Percentiles rank a stretch among this genome's conserved stretches.
These are phyloP conservation scores for Sclerotinia subarctica DNA, from an alignment of 2,329 filamentous ascomycete genomes.

Conservation along the genomic window DNA sequence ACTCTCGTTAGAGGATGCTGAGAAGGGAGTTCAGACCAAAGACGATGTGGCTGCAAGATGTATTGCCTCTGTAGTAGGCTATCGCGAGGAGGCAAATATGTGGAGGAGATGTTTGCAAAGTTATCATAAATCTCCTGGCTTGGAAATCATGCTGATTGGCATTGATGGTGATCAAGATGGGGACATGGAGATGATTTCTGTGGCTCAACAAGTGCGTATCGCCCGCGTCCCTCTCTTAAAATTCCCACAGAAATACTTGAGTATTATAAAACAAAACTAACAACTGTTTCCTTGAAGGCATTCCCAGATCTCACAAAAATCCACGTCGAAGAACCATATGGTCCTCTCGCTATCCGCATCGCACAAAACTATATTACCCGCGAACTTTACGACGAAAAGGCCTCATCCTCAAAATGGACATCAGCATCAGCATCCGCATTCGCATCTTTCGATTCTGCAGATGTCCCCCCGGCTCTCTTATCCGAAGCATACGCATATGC, in stretches of 20 bases:
- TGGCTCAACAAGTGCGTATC: constrained; percentile 23
- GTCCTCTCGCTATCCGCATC: constrained; percentile 24
- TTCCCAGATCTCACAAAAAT: constrained; percentile 25
- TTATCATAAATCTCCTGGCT: constrained; percentile 22
- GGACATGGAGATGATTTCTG: constrained; percentile 28
- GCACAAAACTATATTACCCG: constrained; percentile 23
- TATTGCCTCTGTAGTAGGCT: constrained; percentile 26
- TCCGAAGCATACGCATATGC: constrained; percentile 24
- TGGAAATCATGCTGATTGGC: constrained; percentile 25
- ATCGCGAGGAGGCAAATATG: constrained; percentile 24
- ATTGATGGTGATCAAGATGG: constrained; percentile 26
- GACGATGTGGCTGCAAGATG: constrained; percentile 20
- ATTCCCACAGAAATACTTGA: neutral
- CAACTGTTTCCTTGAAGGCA: constrained; percentile 9
- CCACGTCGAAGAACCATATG: constrained; percentile 25
- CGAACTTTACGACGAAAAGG: constrained; percentile 19
- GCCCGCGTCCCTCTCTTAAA: neutral
- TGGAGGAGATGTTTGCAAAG: constrained; percentile 26
- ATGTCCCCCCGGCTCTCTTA: constrained; percentile 19
- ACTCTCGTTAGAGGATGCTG: constrained; percentile 20
- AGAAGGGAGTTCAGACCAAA: constrained; percentile 22
- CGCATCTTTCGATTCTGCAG: constrained; percentile 8
- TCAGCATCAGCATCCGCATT: neutral
- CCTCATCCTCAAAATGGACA: constrained; percentile 12
- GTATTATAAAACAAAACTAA: constrained; percentile 6